Evolutionary conservation across 805 yeast genomes (phyloP), one percentile per base, ranked within the genome.

Genomic region (Wickerhamiella azymoides): DNA sequence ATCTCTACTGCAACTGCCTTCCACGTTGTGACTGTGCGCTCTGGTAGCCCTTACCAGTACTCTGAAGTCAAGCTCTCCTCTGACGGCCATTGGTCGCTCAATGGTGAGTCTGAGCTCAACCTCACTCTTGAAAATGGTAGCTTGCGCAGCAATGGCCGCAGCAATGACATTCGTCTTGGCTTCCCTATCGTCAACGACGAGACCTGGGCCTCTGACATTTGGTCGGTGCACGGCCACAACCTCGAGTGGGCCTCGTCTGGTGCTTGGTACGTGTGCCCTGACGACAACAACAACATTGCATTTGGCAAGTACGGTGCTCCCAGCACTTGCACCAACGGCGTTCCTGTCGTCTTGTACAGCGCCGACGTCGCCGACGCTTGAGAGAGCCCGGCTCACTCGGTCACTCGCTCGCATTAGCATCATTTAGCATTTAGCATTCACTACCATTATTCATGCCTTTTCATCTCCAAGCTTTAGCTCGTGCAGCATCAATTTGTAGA

Each of bases 301-400:
- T 38, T 11, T 14, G 40, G 27, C 30, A 21, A 38, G 30, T 24
- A 38, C 40, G 40, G 40, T 7, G 18, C 18, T 38, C 40, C 40
- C n/a, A 6, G 5, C 11, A 38, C 21, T 19, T 38, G 40, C 19
- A 14, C 25, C 4, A 38, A 38, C 32, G 28, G 30, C 17, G 25
- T 38, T 19, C 30, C 30, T 16, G 32, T 38, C 10, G 17, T 17
- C 9, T 14, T 38, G 26, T 24, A 24, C 26, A 9, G 9, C 26
- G 26, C 26, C 26, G 26, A 24, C 9, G 26, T 24, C 26, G 9
- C 26, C 26, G 9, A 24, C 9, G 26, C 26, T 9, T 24, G n/a
- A n/a, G n/a, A n/a, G n/a, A n/a, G n/a, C n/a, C n/a, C n/a, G n/a
- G n/a, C n/a, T n/a, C n/a, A n/a, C n/a, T n/a, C n/a, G n/a, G n/a